phyloP scores from a whole-genome alignment of 2,329 filamentous ascomycete species.

The Boeremia lycopersici region DNA sequence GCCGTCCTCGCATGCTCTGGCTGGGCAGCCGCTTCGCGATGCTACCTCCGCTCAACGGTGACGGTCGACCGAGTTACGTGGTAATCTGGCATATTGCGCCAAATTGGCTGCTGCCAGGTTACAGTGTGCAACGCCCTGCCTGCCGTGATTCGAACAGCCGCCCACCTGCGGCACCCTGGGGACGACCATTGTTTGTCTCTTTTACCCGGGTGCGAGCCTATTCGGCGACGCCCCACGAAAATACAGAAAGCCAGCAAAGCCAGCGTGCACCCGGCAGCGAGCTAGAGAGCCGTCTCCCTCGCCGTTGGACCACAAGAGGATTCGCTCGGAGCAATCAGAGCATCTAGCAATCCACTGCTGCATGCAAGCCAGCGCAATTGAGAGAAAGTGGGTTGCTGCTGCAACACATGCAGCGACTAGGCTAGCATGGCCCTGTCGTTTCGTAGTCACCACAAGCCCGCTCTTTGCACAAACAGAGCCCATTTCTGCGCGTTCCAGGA shows the following conservation, averaged over 20 bases:
- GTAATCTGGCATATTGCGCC: slow-evolving; percentile 42
- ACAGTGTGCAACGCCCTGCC: slow-evolving; percentile 40
- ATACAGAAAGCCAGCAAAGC: slow-evolving; percentile 34
- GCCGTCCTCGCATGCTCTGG: slow-evolving; percentile 28
- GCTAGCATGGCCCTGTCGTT: slow-evolving; percentile 25
- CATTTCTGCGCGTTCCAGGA: slow-evolving; percentile 21
- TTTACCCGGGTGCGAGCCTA: slow-evolving; percentile 43
- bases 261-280: slow-evolving; percentile 14
- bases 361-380: slow-evolving; percentile 27
- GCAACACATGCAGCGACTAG: slow-evolving; percentile 30
- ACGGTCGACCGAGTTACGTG: slow-evolving; percentile 37
- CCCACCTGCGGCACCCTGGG: slow-evolving; percentile 39
- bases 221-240: slow-evolving; percentile 40
- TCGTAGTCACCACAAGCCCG: slow-evolving; percentile 21
- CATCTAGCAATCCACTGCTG: slow-evolving; percentile 24
- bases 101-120: slow-evolving; percentile 31
- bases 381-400: slow-evolving; percentile 26
- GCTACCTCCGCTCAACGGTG: slow-evolving; percentile 29
- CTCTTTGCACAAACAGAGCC: slow-evolving; percentile 22
- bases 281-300: slow-evolving; percentile 19
- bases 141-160: slow-evolving; percentile 20
- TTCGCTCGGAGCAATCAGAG: slow-evolving; percentile 21
- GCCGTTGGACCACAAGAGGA: slow-evolving; percentile 27
- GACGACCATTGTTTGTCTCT: slow-evolving; percentile 37
- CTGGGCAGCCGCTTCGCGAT: slow-evolving; percentile 24